Base-by-base conservation (phyloP, 169 alveolate genomes). In the Plasmodium relictum region DNA sequence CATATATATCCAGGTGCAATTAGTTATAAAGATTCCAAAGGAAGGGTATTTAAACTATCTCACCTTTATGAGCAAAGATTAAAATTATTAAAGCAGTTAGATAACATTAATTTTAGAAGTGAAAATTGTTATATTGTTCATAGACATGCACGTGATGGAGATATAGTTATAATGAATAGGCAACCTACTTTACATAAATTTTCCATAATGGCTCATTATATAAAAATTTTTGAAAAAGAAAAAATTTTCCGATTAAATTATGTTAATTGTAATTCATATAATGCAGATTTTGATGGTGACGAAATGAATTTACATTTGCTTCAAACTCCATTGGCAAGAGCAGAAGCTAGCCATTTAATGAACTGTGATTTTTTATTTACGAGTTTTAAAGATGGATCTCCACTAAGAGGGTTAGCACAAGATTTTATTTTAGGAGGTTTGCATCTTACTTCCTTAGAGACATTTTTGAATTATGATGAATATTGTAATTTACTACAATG, bases 201-300 rank as follows among this genome's bases (percentile, higher is more conserved):
- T 22, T 96, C 99, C 6, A 97, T 98, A 41, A 99, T 98, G 99
- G 98, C 98, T 20, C 99, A 97, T 87, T 93, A 91, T 65, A 94
- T 94, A 24, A 94, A 93, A 92, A 96, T 96, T 31, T 92, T 97
- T 52, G 97, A 98, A 24, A 96, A 94, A 63, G 99, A 98, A 93
- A 96, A 97, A 86, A 98, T 99, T 10, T 97, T 99, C 83, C 95
- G 99, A 88, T 95, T 98, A 93, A 99, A 99, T 93, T 99, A 98
- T 92, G 99, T 98, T 26, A 99, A 99, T 92, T 99, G 99, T 94
- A 97, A 97, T 92, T 97, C 99, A 20, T 99, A 98, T 96, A 99
- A 99, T 94, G 99, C 99, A 0, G 99, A 99, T 93, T 99, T 99
- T 93, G 99, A 99, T 91, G 99, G 99, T 5, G 99, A 99, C 93